Base-by-base conservation (phyloP, 148 eudicot species). In the Vaccinium corymbosum region DNA sequence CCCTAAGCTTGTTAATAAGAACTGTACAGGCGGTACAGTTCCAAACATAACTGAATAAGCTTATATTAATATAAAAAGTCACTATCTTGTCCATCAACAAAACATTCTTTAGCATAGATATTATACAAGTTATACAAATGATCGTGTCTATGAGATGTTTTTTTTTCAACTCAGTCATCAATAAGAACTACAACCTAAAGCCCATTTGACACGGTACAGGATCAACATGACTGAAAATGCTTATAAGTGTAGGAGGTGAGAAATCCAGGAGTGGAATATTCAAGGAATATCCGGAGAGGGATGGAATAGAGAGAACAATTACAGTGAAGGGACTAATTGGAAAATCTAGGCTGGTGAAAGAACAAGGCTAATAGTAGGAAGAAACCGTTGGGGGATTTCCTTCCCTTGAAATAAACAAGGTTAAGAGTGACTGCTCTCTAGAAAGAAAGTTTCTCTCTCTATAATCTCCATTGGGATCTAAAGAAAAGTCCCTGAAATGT, bases 31-130 rank as follows among this genome's bases (percentile, higher is more conserved):
- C 29, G 50, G 15, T 55, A 79, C 46, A 79, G 10, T 22, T 16
- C 66, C 81, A 79, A 64, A 52, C 66, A 55, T 32, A 66, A 79
- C 66, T 29, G 66, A 55, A 55, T 59, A 61, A 20, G 68, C 68
- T 20, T 61, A 25, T 61, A 61, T 35, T 35, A 59, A 8, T 61
- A n/a, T 1, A 20, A 61, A 11, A 61, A 61, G 68, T n/a, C 27
- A 61, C n/a, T 61, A 20, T 61, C 27, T 61, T 61, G 25, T 61
- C 25, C 68, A 61, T 61, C 68, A 61, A 61, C 1, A 61, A 22
- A 61, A 61, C 7, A 25, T 61, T 20, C n/a, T 61, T 20, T n/a
- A 25, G 68, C 25, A 7, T 61, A n/a, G 12, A 61, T 61, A n/a
- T 20, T 20, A 61, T n/a, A 61, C 68, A n/a, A 61, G 25, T 61